Evolutionary conservation across 2,329 filamentous ascomycete genomes (phyloP), one percentile per base, ranked within the genome.

Genomic region (Fusarium luffae): DNA sequence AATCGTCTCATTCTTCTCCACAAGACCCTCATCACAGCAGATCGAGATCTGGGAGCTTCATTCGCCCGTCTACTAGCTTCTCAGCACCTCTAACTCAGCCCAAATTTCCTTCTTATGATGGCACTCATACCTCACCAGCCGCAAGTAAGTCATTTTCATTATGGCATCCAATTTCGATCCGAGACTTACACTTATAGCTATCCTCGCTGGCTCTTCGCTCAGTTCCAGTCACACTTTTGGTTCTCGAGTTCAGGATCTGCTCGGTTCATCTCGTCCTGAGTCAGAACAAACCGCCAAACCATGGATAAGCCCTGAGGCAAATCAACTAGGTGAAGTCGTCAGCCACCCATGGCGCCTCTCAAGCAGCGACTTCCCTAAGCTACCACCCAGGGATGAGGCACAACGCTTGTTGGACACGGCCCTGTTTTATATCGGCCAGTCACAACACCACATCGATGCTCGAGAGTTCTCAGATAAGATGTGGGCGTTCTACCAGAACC

Each of bases 401-500:
- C 69, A 75, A 25, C 42, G 73, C 5, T 28, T 75, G 4, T 14
- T 75, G 9, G 71, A 75, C 3, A 71, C 65, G 18, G 70, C 71
- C 13, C 25, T 74, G 14, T 75, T 75, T 50, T 75, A 74, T 16
- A 73, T 75, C 7, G 73, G 73, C 14, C 73, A 75, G 41, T 75
- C 73, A 2, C 73, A 75, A 5, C 73, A 75, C 37, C 73, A 75
- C 41, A 68, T 75, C 3, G 73, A 75, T 32, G 71, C 73, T 23
- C 69, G 73, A 2, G 73, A 74, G 13, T 75, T 75, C 28, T 74
- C 73, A 32, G 73, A 75, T 23, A 73, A 74, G 6, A 46, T 75
- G n/a, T 75, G 73, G 71, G 65, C 63, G 9, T 75, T 75, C 30
- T 75, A 75, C n/a, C 67, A 70, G 32, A 74, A 72, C 7, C 62